Evolutionary conservation across 352 stramenopile genomes (phyloP).

Genomic region (Thalassiosira livingstoniorum): DNA sequence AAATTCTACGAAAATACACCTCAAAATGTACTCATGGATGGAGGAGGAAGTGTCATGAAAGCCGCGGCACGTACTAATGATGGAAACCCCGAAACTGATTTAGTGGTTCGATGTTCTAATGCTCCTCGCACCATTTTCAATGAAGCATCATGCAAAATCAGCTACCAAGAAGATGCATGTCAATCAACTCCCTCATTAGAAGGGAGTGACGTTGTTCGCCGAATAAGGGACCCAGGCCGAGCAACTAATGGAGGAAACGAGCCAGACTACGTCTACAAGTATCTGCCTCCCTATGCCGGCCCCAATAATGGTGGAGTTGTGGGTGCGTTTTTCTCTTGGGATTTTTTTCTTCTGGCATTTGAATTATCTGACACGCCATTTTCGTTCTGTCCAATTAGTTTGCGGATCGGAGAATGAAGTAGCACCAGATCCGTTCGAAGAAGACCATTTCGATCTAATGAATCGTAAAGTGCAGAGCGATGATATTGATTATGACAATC

Average conservation of each 20-base stretch:
- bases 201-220: neutral
- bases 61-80: conserved; percentile 31
- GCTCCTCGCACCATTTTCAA: conserved; percentile 47
- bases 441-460: conserved; percentile 51
- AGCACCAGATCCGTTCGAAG: conserved; percentile 35
- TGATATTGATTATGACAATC: conserved; percentile 33
- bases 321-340: conserved; percentile 5
- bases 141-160: conserved; percentile 46
- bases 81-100: conserved; percentile 2
- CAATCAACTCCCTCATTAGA: conserved; percentile 7
- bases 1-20: conserved; percentile 43
- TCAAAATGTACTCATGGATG: conserved; percentile 24
- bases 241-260: neutral
- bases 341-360: conserved; percentile 5
- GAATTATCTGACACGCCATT: neutral
- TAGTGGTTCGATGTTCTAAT: conserved; percentile 54
- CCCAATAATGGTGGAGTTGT: conserved; percentile 45
- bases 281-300: conserved; percentile 42
- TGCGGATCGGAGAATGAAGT: conserved; percentile 61
- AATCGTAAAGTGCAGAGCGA: conserved; percentile 46
- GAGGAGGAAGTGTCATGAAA: conserved; percentile 40
- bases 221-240: neutral
- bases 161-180: conserved; percentile 51
- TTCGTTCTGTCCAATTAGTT: conserved; percentile 21
- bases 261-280: conserved; percentile 26